Conservation (phyloP, 768 basidiomycete species). For the Tricholoma sp. region DNA sequence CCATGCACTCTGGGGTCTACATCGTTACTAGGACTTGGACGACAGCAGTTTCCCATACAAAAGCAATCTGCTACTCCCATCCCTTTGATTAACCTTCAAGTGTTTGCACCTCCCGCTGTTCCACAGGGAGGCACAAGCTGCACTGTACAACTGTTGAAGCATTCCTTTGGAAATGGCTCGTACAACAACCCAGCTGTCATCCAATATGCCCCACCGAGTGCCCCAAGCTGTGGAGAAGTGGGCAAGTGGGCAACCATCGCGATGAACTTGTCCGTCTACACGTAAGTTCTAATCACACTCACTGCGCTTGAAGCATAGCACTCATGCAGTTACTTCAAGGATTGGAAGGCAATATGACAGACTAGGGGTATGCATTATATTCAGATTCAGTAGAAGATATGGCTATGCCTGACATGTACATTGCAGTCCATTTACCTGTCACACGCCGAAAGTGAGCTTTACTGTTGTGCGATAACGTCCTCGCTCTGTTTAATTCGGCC, state of each 20-base stretch:
- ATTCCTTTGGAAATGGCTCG: conserved; percentile 27
- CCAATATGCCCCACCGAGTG: conserved; percentile 41
- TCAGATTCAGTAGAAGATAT: neutral
- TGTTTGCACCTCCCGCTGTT: conserved; percentile 24
- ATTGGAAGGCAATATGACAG: conserved; percentile 58
- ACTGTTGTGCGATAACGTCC: neutral
- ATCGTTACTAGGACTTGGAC: conserved; percentile 6
- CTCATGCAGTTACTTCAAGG: conserved; percentile 5
- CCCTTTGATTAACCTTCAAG: conserved; percentile 25
- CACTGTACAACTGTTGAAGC: conserved; percentile 18
- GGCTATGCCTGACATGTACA: conserved; percentile 8
- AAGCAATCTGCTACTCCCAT: conserved; percentile 22
- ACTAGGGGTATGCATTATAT: conserved; percentile 30
- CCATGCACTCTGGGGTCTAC: neutral
- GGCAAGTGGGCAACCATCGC: conserved; percentile 58
- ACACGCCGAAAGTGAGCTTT: conserved; percentile 47
- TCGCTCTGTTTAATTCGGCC: neutral
- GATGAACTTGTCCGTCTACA: conserved; percentile 54
- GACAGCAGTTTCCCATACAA: conserved; percentile 22
- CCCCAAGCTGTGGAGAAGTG: conserved; percentile 40
- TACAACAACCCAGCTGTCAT: conserved; percentile 23
- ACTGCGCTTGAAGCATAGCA: too few relatives aligned
- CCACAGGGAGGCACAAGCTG: conserved; percentile 21
- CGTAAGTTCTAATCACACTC: conserved; percentile 15
- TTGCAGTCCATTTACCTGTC: conserved; percentile 44